These are phyloP conservation scores for Candida sanyaensis DNA, from an alignment of 1,139 yeast genomes.

Conservation along the genomic window DNA sequence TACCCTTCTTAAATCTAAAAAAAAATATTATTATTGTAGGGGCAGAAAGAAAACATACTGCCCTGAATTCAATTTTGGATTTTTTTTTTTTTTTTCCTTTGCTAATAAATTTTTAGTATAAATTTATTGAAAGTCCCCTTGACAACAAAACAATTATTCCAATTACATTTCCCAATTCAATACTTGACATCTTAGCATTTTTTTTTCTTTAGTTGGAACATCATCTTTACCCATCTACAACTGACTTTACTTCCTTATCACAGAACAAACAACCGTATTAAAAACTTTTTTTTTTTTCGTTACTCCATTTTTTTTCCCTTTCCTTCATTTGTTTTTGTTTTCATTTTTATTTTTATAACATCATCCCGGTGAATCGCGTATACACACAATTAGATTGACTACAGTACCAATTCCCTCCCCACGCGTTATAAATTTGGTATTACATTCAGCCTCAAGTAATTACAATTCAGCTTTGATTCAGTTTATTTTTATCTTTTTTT, in stretches of 20 bases:
- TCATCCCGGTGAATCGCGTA: neutral
- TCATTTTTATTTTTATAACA: neutral
- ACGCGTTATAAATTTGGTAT: neutral
- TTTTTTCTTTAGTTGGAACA: neutral
- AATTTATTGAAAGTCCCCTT: constrained; percentile 5
- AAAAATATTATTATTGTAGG: neutral
- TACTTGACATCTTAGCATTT: constrained; percentile 4
- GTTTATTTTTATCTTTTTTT: too few relatives aligned
- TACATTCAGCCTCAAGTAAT: neutral
- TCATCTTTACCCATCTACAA: neutral
- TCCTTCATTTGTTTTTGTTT: neutral
- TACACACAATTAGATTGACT: neutral
- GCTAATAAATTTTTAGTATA: neutral
- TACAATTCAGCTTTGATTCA: neutral
- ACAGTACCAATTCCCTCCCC: neutral
- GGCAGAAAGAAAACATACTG: neutral
- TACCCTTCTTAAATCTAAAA: constrained; percentile 1
- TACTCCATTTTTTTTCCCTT: neutral
- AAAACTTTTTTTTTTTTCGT: neutral
- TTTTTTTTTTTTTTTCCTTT: neutral
- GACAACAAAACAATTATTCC: constrained; percentile 5
- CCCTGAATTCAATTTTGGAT: constrained; percentile 1
- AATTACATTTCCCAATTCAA: constrained; percentile 5
- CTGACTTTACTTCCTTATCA: neutral
- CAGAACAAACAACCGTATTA: neutral